Conservation (phyloP, 208 protist species). For the Naegleria gruberi region DNA sequence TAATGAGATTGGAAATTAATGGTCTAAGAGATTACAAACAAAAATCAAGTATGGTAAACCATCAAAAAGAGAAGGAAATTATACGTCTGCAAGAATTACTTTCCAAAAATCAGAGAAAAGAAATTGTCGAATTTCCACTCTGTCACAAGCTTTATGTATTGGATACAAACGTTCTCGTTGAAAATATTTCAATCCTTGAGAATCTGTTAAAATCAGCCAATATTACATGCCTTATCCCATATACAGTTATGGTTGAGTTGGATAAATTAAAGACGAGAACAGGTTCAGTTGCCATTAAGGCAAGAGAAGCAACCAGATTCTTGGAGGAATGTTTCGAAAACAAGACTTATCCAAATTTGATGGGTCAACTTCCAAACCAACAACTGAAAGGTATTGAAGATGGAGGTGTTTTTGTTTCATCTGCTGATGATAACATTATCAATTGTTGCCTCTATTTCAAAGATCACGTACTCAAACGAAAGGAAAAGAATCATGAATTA, state of each 20-base stretch:
- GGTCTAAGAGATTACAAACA: background rate
- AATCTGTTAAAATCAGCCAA: background rate
- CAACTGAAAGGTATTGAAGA: background rate
- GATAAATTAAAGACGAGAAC: background rate
- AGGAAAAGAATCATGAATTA: background rate
- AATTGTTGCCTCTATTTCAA: conserved; percentile 16
- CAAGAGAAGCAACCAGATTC: background rate
- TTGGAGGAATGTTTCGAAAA: background rate
- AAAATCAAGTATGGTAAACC: background rate
- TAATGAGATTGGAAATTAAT: background rate
- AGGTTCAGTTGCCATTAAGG: background rate
- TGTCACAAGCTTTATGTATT: background rate
- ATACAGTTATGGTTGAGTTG: background rate
- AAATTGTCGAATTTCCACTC: background rate
- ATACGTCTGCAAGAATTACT: background rate
- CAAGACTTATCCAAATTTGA: background rate
- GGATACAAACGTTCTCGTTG: background rate
- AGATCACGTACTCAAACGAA: background rate
- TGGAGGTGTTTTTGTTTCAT: background rate
- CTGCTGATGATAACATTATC: background rate
- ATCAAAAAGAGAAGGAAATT: background rate
- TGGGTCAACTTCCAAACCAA: background rate
- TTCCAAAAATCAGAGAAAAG: background rate
- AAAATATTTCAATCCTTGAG: background rate
- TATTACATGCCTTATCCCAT: background rate